Evolutionary conservation across 1,284 basidiomycete species (phyloP).

Genomic region (Rhodotorula sp.): DNA sequence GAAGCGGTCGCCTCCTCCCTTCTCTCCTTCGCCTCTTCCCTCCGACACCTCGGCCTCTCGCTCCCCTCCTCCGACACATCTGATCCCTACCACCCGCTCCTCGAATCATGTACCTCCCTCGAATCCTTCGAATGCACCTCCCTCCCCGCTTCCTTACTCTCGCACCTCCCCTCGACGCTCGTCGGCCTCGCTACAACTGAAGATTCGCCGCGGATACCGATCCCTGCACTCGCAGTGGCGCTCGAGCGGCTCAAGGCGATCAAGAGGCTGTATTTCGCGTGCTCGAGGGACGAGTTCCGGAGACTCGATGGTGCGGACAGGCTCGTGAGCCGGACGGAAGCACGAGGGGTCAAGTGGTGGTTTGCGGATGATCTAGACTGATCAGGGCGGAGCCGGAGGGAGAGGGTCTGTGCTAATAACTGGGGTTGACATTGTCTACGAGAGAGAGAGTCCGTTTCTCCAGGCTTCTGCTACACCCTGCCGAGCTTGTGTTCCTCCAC

Average conservation of each 20-base stretch:
- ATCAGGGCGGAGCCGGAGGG: too few species aligned
- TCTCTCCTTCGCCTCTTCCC: slow-evolving; percentile 9
- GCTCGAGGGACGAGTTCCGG: background rate
- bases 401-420: too few species aligned
- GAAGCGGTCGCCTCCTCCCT: slow-evolving; percentile 5
- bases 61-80: background rate
- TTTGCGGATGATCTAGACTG: slow-evolving; percentile 11
- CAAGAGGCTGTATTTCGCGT: slow-evolving; percentile 16
- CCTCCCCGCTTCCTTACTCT: slow-evolving; percentile 10
- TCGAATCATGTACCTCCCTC: slow-evolving; percentile 1
- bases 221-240: background rate
- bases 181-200: slow-evolving; percentile 19
- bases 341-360: slow-evolving; percentile 2
- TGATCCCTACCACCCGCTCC: background rate
- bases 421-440: too few species aligned
- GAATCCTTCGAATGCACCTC: slow-evolving; percentile 26
- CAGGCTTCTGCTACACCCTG: too few species aligned
- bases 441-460: too few species aligned
- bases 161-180: slow-evolving; percentile 7
- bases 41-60: slow-evolving; percentile 17
- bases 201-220: background rate
- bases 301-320: background rate
- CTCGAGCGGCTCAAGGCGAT: background rate
- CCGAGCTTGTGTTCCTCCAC: too few species aligned
- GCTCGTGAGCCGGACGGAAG: background rate